Conservation (phyloP, 192 early-diverging fungal genomes). For the Dissophora globulifera region DNA sequence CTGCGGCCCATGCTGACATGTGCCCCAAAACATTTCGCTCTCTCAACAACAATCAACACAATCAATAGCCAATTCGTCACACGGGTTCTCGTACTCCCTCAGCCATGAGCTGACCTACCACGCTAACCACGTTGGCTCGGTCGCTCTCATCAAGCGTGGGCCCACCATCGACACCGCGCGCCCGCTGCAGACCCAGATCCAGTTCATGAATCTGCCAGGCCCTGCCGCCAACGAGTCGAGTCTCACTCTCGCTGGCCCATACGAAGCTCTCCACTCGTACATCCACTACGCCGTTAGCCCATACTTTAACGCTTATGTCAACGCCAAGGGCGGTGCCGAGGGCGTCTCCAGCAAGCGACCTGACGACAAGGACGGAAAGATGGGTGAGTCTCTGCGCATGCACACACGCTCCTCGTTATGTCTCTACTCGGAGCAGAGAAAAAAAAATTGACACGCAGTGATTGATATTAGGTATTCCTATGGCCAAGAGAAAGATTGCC, state of each 20-base stretch:
- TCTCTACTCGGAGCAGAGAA: too few species aligned
- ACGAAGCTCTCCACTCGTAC: slow-evolving; percentile 90
- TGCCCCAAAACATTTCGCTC: slow-evolving; percentile 15
- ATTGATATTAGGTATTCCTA: slow-evolving; percentile 77
- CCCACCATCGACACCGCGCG: slow-evolving; percentile 76
- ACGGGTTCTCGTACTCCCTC: slow-evolving; percentile 65
- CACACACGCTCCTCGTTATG: too few species aligned
- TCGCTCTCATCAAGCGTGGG: slow-evolving; percentile 83
- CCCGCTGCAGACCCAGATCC: slow-evolving; percentile 82
- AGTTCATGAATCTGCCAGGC: slow-evolving; percentile 93
- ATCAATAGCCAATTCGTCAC: slow-evolving; percentile 48
- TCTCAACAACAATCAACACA: neutral
- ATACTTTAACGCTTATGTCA: slow-evolving; percentile 95
- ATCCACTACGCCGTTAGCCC: slow-evolving; percentile 95
- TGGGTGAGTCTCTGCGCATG: too few species aligned
- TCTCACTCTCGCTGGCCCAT: slow-evolving; percentile 65
- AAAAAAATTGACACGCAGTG: too few species aligned
- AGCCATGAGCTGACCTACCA: slow-evolving; percentile 81
- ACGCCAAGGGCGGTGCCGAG: slow-evolving; percentile 69
- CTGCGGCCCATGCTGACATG: slow-evolving; percentile 27
- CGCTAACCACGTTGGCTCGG: slow-evolving; percentile 75
- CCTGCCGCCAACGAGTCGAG: slow-evolving; percentile 62
- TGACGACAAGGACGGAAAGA: slow-evolving; percentile 77
- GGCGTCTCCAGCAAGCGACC: slow-evolving; percentile 51
- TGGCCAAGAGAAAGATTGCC: slow-evolving; percentile 98